Conservation (phyloP, 306 rosid genomes). For the Casuarina glauca region DNA sequence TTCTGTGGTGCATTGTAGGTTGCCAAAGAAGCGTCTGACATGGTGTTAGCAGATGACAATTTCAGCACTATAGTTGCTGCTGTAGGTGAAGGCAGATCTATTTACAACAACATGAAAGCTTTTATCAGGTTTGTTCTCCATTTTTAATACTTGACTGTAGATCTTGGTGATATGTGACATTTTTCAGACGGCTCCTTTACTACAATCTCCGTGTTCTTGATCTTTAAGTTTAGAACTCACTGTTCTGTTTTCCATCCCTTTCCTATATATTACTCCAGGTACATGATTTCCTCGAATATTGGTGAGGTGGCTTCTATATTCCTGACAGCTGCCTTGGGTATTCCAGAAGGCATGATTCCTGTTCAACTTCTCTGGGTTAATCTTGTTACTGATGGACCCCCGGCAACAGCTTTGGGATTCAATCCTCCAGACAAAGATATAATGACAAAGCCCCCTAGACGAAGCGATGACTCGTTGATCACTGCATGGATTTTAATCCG, state of each 20-base stretch:
- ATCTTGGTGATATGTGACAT: neutral
- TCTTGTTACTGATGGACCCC: conserved; percentile 98
- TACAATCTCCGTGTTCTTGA: neutral
- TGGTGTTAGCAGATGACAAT: conserved; percentile 96
- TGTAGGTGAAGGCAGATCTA: conserved; percentile 95
- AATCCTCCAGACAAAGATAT: conserved; percentile 90
- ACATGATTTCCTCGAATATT: conserved; percentile 88
- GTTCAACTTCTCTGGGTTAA: conserved; percentile 99
- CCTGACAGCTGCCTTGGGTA: conserved; percentile 79
- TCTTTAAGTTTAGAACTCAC: neutral
- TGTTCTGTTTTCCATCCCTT: conserved; percentile 11
- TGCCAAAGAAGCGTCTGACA: conserved; percentile 96
- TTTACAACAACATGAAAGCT: conserved; percentile 92
- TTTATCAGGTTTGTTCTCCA: conserved; percentile 66
- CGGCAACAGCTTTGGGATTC: conserved; percentile 96
- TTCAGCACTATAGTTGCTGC: conserved; percentile 95
- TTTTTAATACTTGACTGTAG: neutral
- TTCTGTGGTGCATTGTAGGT: conserved; percentile 41
- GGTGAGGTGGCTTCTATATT: conserved; percentile 84
- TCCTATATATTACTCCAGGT: conserved; percentile 38
- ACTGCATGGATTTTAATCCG: conserved; percentile 88
- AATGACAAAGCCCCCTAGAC: conserved; percentile 88
- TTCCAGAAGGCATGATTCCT: conserved; percentile 96
- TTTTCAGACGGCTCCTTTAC: neutral
- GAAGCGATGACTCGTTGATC: conserved; percentile 77